These are phyloP conservation scores for Asterella californica DNA, from an alignment of 225 moss, liverwort and hornwort genomes.

Conservation along the genomic window DNA sequence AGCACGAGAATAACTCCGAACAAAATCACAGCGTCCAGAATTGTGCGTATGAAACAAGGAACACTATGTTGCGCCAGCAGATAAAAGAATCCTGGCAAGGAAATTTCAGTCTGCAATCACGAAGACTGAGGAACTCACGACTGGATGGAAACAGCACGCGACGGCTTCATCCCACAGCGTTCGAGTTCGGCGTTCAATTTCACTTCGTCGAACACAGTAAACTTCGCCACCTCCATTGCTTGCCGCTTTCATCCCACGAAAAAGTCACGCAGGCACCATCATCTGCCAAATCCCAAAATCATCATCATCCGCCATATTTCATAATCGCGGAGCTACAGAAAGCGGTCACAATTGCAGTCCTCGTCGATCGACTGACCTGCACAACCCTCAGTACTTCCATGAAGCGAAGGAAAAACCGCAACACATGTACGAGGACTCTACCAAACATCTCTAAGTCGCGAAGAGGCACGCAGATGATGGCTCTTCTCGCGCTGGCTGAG, in stretches of 20 bases:
- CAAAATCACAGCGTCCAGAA: not conserved
- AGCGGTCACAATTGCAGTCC: too few species aligned
- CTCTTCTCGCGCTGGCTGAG: too few species aligned
- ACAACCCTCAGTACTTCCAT: too few species aligned
- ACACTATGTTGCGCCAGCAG: not conserved
- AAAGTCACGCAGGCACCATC: not conserved
- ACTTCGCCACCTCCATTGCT: conserved; percentile 28
- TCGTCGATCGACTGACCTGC: too few species aligned
- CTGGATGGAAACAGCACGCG: conserved; percentile 67
- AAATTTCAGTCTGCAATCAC: conserved; percentile 15
- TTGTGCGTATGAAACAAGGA: not conserved
- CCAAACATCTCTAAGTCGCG: too few species aligned
- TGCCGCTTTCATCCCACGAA: not conserved
- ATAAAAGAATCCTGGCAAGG: not conserved
- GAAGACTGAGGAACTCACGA: conserved; percentile 49
- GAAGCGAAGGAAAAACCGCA: too few species aligned
- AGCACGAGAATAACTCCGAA: too few species aligned
- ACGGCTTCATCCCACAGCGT: conserved; percentile 56
- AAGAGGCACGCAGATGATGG: too few species aligned
- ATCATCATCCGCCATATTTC: not conserved
- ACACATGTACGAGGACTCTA: too few species aligned
- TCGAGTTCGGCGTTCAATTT: conserved; percentile 51
- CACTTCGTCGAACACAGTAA: conserved; percentile 61
- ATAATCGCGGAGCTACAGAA: too few species aligned
- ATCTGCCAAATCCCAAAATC: not conserved